Conservation (phyloP, 768 basidiomycete species). For the Cyathus striatus region DNA sequence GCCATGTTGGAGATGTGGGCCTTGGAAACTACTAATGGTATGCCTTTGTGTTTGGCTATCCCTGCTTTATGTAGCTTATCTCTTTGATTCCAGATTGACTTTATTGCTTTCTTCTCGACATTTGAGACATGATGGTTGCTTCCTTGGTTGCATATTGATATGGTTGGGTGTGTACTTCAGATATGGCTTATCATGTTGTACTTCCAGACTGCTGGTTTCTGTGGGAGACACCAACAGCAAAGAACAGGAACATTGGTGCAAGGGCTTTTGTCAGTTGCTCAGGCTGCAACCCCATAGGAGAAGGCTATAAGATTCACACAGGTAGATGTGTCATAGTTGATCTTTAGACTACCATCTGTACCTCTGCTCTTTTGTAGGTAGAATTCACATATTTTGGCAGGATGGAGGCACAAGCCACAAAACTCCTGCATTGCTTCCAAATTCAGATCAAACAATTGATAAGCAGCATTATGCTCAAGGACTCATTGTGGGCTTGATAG, state of each 20-base stretch:
- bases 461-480: constrained; percentile 19
- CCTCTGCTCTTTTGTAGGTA: constrained; percentile 17
- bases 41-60: too few species aligned
- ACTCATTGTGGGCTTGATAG: constrained; percentile 11
- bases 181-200: constrained; percentile 14
- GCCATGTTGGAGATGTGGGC: constrained; percentile 4
- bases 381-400: constrained; percentile 11
- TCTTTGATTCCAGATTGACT: too few species aligned
- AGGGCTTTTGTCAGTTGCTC: constrained; percentile 8
- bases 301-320: constrained; percentile 12
- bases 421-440: constrained; percentile 7
- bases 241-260: constrained; percentile 19
- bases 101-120: too few species aligned
- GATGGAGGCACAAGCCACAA: constrained; percentile 21
- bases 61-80: too few species aligned
- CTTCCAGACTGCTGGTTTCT: constrained; percentile 12
- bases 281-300: constrained; percentile 10
- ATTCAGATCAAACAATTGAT: constrained; percentile 16
- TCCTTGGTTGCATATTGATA: too few species aligned
- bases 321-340: constrained; percentile 11
- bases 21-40: too few species aligned
- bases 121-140: too few species aligned
- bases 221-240: constrained; percentile 12
- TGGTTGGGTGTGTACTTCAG: constrained; percentile 9
- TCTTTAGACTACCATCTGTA: constrained; percentile 5